Conservation (phyloP, 2,329 filamentous ascomycete species). For the Endoconidiophora laricicola region DNA sequence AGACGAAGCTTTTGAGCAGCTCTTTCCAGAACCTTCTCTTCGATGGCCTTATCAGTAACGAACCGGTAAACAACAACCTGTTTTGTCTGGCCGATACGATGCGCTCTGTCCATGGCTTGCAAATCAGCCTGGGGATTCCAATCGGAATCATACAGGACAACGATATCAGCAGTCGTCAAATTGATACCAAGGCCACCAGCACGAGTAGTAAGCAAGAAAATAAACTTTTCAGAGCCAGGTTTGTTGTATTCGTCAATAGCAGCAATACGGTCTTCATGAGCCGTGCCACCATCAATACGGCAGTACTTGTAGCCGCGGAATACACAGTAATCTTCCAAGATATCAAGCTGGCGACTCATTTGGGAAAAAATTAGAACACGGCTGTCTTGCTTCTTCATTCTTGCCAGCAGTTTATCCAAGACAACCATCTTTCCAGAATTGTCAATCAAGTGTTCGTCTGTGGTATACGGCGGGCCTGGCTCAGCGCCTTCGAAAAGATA, state of each 20-base stretch:
- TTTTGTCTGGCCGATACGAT: conserved; percentile 97
- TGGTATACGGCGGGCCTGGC: conserved; percentile 92
- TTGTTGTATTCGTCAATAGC: conserved; percentile 99
- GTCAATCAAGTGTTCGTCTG: conserved; percentile 83
- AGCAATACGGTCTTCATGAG: conserved; percentile 91
- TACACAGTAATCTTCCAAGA: conserved; percentile 94
- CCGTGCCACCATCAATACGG: conserved; percentile 89
- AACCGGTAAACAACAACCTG: conserved; percentile 95
- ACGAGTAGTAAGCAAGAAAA: conserved; percentile 88
- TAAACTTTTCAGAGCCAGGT: conserved; percentile 84
- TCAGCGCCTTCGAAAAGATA: conserved; percentile 97
- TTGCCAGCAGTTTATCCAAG: conserved; percentile 74
- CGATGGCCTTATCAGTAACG: conserved; percentile 93
- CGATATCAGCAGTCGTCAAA: conserved; percentile 84
- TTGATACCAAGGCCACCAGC: conserved; percentile 96
- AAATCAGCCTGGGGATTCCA: conserved; percentile 98
- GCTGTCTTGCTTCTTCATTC: conserved; percentile 73
- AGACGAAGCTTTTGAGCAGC: conserved; percentile 92
- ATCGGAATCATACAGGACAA: conserved; percentile 91
- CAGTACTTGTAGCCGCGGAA: conserved; percentile 93
- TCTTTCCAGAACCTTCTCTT: conserved; percentile 93
- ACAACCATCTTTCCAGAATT: conserved; percentile 97
- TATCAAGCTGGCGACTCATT: conserved; percentile 94
- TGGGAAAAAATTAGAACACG: conserved; percentile 98
- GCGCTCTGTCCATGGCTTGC: conserved; percentile 96